Evolutionary conservation across 768 basidiomycete genomes (phyloP).

Genomic region (Boletus pseudopeckii): DNA sequence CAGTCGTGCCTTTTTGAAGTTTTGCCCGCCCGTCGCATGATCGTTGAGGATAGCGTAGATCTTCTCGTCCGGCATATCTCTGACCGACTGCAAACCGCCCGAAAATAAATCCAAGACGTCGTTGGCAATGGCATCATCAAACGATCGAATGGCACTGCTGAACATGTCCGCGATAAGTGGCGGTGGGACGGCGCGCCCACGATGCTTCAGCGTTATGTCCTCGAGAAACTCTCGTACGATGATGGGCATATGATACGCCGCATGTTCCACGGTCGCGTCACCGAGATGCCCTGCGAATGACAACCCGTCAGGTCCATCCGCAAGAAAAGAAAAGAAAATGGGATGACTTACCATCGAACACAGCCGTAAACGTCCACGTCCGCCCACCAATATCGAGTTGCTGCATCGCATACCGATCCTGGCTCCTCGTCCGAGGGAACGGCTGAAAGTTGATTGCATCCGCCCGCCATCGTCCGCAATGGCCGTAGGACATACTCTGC

Average conservation of each 20-base stretch:
- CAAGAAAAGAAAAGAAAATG: not conserved
- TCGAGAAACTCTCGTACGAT: conserved; percentile 59
- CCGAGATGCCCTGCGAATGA: conserved; percentile 57
- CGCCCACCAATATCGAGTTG: conserved; percentile 53
- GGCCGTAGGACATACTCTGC: conserved; percentile 40
- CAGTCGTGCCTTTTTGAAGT: conserved; percentile 62
- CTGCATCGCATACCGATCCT: conserved; percentile 62
- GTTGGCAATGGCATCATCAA: conserved; percentile 64
- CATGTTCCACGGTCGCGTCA: conserved; percentile 66
- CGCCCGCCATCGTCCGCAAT: conserved; percentile 39
- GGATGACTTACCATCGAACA: conserved; percentile 58
- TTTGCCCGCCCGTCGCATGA: conserved; percentile 51
- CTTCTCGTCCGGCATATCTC: conserved; percentile 50
- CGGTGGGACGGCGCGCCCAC: conserved; percentile 40
- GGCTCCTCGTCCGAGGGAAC: conserved; percentile 48
- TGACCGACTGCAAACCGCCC: conserved; percentile 50
- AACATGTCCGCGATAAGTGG: conserved; percentile 54
- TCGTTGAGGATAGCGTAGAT: conserved; percentile 65
- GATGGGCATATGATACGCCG: conserved; percentile 64
- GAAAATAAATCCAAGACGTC: conserved; percentile 61
- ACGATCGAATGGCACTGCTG: conserved; percentile 54
- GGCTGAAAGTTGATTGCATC: conserved; percentile 70
- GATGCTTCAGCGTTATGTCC: conserved; percentile 37
- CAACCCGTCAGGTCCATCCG: not conserved
- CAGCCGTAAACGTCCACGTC: conserved; percentile 63